phyloP scores from a whole-genome alignment of 371 early-diverging fungal species.

The Saksenaea vasiformis region DNA sequence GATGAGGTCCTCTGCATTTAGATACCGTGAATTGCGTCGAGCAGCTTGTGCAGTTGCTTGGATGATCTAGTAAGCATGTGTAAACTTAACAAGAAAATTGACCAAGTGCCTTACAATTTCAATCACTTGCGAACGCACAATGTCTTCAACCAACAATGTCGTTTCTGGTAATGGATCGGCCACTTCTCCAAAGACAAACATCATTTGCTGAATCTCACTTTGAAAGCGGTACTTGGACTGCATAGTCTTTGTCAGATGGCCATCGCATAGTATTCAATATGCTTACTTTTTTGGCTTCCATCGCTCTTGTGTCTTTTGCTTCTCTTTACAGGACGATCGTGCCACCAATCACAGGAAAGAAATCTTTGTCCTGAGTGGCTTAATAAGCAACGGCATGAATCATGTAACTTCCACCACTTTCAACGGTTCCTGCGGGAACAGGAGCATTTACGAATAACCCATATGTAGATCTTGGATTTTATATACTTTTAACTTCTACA shows the following conservation, averaged over 20 bases:
- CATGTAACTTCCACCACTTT: no score
- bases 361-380: neutral
- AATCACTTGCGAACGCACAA: slow-evolving; percentile 93
- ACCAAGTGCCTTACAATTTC: slow-evolving; percentile 70
- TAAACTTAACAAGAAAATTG: neutral
- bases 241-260: neutral
- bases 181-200: slow-evolving; percentile 98
- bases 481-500: no score
- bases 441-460: no score
- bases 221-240: slow-evolving; percentile 42
- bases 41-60: slow-evolving; percentile 85
- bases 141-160: slow-evolving; percentile 88
- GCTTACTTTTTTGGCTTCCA: neutral
- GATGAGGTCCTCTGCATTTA: slow-evolving; percentile 92
- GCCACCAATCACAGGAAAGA: neutral
- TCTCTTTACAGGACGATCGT: neutral
- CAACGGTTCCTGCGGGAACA: no score
- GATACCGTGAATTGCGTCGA: slow-evolving; percentile 79
- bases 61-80: slow-evolving; percentile 57
- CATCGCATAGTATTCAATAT: neutral
- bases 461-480: no score
- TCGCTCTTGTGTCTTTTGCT: neutral
- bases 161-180: slow-evolving; percentile 88
- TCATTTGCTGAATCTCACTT: slow-evolving; percentile 94
- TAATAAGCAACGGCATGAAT: neutral